Evolutionary conservation across 2,329 filamentous ascomycete species (phyloP), one percentile per base, ranked within the genome.

Genomic region (Diaporthe velutina): DNA sequence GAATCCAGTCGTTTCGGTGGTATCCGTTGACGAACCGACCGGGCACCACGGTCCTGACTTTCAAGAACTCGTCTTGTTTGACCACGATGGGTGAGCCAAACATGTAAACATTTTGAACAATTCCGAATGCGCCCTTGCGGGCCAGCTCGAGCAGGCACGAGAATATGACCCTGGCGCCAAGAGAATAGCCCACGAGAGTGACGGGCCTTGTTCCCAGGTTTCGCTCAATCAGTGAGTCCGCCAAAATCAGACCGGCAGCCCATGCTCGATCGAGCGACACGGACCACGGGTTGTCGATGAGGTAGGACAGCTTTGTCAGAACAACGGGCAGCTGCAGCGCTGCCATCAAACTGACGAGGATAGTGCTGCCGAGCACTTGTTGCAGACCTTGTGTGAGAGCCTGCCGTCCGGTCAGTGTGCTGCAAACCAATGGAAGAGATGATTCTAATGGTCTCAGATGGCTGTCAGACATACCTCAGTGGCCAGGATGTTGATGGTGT

Each of bases 281-380:
- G 35, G 94, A 95, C 97, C 97, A 99, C 0, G 97, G 97, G 81
- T 99, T 99, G 83, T 99, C 97, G 78, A 99, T 98, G 28, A 99
- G 89, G 81, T 99, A 99, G 0, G 96, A 92, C 13, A 99, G 90
- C 82, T 99, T 99, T 0, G 96, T 96, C 58, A 99, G 86, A 38
- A 98, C 93, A 55, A 99, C 91, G 3, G 97, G 97, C n/a, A 98
- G 86, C 82, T 97, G 95, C 70, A 99, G 87, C 45, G 96, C 95
- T 54, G 96, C 93, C 96, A 99, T 98, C 42, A 99, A 87, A 78
- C 93, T 91, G 70, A 96, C 91, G 22, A 99, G 87, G 70, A 99
- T 93, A 0, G 97, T 98, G 80, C 92, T 97, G 57, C 94, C 97
- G 17, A 99, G 88, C 10, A 98, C 92, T 89, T 98, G 97, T 85